Base-by-base conservation (phyloP, 495 filamentous ascomycete genomes). In the Daldinia decipiens region DNA sequence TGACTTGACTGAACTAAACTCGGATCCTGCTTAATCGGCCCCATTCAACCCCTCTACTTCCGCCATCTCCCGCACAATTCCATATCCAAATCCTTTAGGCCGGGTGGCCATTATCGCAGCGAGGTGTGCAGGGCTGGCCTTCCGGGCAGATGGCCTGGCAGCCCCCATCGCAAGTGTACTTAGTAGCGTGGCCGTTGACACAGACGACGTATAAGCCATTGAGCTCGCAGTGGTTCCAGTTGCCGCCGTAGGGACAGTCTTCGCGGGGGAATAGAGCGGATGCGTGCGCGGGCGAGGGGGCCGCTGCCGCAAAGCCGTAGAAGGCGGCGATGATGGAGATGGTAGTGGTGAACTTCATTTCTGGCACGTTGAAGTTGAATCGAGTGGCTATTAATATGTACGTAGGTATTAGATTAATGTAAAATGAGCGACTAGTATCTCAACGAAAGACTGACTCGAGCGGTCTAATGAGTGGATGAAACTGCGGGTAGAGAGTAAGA, bases 181-280 rank as follows among this genome's bases (percentile, higher is more conserved):
- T 36, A 12, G 26, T 53, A 3, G 59, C n/a, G 31, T 3, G 4
- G 47, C 45, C 43, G 45, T 53, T 17, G 45, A 19, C 19, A 32
- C 59, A 62, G n/a, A 52, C 45, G 31, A 62, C 43, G 59, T 38
- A 62, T 15, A 26, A 36, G 19, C 29, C 45, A 19, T 19, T 21
- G 45, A 38, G 19, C 6, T 52, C 31, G 59, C 59, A 62, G 45
- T 50, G 17, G 45, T 38, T 27, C 45, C 43, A 62, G 29, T 50
- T 62, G 21, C 45, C 43, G 31, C 47, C 59, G 31, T 53, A n/a
- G 45, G 45, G n/a, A 43, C 58, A 61, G 39, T 60, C 24, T n/a
- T 47, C 29, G 15, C n/a, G 29, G 12, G 27, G 52, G 27, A 52
- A 15, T 0, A 29, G 17, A 19, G 9, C 47, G 13, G 47, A 29